These are phyloP conservation scores for Urostyla sp. DNA, from an alignment of 73 alveolate species.

Conservation along the genomic window DNA sequence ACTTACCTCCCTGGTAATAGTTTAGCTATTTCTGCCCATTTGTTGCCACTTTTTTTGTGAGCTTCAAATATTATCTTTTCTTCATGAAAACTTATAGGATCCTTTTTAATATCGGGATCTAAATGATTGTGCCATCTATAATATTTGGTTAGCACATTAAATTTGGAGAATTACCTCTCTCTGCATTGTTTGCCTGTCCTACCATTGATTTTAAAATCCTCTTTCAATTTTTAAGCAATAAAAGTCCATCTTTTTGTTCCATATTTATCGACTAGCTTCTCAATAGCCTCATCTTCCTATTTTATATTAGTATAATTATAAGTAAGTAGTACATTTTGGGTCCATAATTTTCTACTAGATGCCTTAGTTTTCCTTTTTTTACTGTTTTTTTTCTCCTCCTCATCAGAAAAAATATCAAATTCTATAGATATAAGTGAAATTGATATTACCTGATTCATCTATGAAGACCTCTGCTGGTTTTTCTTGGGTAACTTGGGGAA, in stretches of 20 bases:
- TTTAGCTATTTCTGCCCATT: constrained; percentile 94
- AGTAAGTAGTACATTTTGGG: not conserved
- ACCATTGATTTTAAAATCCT: constrained; percentile 77
- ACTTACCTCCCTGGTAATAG: constrained; percentile 81
- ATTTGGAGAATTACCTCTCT: constrained; percentile 63
- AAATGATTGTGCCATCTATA: constrained; percentile 98
- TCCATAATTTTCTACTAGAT: constrained; percentile 32
- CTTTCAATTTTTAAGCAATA: constrained; percentile 88
- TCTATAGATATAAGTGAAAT: constrained; percentile 18
- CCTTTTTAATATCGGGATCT: constrained; percentile 95
- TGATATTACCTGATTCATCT: too few species aligned
- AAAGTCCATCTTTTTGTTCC: constrained; percentile 98
- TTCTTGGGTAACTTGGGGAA: too few species aligned
- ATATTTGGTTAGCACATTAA: not conserved
- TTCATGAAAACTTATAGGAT: constrained; percentile 94
- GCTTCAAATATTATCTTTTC: constrained; percentile 97
- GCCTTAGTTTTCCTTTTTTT: constrained; percentile 37
- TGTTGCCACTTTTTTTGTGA: constrained; percentile 91
- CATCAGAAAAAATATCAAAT: constrained; percentile 17
- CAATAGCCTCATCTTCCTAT: constrained; percentile 46
- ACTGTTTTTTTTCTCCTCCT: constrained; percentile 10
- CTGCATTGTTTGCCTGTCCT: constrained; percentile 98
- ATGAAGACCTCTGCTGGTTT: too few species aligned
- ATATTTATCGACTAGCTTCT: constrained; percentile 87
- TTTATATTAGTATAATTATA: not conserved